A percentile compares a stretch with the other conserved stretches of the same genome.
Conservation (phyloP, 768 basidiomycete species). For the Russula abietina region DNA sequence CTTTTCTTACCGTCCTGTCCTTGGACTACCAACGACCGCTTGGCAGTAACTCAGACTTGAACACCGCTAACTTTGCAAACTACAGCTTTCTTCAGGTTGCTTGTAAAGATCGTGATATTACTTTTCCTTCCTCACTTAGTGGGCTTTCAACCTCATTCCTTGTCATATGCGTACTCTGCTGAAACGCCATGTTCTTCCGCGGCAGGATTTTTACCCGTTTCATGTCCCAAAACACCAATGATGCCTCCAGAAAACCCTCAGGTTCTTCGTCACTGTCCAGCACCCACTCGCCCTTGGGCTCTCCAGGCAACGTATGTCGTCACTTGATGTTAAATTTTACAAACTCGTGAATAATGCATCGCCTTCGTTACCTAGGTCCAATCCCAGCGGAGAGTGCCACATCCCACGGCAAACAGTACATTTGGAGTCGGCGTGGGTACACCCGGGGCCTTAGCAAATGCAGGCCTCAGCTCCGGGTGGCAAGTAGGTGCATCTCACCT, state of each 20-base stretch:
- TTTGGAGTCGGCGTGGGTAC: slow-evolving; percentile 48
- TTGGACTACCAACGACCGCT: background rate
- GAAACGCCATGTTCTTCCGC: slow-evolving; percentile 11
- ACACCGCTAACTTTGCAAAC: background rate
- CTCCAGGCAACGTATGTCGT: slow-evolving; percentile 50
- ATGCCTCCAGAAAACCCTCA: slow-evolving; percentile 54
- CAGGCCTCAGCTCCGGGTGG: slow-evolving; percentile 57
- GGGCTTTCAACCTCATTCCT: background rate
- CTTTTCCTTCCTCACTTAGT: slow-evolving; percentile 1
- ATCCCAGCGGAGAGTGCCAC: slow-evolving; percentile 43
- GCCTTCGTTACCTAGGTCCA: slow-evolving; percentile 31
- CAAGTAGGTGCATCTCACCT: slow-evolving; percentile 42
- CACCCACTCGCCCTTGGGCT: slow-evolving; percentile 55
- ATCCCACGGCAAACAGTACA: slow-evolving; percentile 41
- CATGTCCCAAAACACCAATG: slow-evolving; percentile 33
- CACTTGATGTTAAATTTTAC: slow-evolving; percentile 3
- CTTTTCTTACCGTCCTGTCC: background rate
- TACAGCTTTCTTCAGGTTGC: slow-evolving; percentile 1
- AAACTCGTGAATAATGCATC: slow-evolving; percentile 8
- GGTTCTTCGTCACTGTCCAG: slow-evolving; percentile 62
- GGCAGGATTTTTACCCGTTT: slow-evolving; percentile 14
- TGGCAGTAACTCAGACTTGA: background rate
- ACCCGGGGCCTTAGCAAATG: slow-evolving; percentile 37
- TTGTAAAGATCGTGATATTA: slow-evolving; percentile 7
- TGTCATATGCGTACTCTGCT: background rate